phyloP scores from a whole-genome alignment of 2,329 filamentous ascomycete genomes.

The Pestalotiopsis sp. region DNA sequence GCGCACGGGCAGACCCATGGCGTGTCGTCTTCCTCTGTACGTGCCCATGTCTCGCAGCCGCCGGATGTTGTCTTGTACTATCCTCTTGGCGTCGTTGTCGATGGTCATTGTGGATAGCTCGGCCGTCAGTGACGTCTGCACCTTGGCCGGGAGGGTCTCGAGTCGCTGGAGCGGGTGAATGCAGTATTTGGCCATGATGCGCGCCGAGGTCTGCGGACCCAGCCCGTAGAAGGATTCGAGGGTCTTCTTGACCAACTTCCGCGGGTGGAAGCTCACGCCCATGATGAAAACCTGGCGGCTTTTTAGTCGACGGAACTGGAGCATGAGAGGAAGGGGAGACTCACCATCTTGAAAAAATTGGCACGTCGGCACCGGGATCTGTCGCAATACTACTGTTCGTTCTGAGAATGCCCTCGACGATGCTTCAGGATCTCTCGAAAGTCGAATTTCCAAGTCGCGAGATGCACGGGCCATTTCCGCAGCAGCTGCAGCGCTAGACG shows the following conservation, averaged over 20 bases:
- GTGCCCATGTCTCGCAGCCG: constrained; percentile 88
- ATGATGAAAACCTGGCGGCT: constrained; percentile 74
- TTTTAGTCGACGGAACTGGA: background rate
- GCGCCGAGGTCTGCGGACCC: constrained; percentile 68
- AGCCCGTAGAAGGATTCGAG: constrained; percentile 88
- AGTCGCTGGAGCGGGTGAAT: constrained; percentile 85
- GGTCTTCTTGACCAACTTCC: constrained; percentile 79
- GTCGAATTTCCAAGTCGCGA: constrained; percentile 4
- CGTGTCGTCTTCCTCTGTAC: constrained; percentile 87
- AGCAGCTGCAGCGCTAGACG: background rate
- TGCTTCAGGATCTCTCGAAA: constrained; percentile 1
- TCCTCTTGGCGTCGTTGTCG: constrained; percentile 81
- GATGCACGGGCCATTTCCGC: constrained; percentile 4
- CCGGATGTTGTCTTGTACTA: constrained; percentile 82
- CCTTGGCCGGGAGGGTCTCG: constrained; percentile 73
- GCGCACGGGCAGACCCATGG: constrained; percentile 87
- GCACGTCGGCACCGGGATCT: background rate
- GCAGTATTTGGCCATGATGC: constrained; percentile 84
- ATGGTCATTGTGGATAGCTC: constrained; percentile 91
- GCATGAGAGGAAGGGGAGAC: background rate
- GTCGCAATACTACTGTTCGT: background rate
- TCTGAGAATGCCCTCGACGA: background rate
- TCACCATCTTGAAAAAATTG: constrained; percentile 7
- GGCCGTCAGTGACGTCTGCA: constrained; percentile 79
- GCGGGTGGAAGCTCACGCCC: constrained; percentile 83